A percentile compares a stretch with the other conserved stretches of the same genome.
These are phyloP conservation scores for Umbelopsis sp. DNA, from an alignment of 192 early-diverging fungal species.

Conservation along the genomic window DNA sequence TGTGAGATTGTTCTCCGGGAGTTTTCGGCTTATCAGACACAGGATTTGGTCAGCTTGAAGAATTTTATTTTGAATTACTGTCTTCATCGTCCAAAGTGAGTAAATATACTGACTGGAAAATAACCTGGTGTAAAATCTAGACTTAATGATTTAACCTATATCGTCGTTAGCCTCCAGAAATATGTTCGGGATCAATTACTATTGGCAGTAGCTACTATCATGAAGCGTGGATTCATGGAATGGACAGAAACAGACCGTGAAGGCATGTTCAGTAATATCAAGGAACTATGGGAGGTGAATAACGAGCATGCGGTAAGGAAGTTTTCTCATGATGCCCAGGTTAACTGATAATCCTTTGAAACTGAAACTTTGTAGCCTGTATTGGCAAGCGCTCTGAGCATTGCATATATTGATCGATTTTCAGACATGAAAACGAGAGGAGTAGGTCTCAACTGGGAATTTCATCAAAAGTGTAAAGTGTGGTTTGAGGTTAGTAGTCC, in stretches of 20 bases:
- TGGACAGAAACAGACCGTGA: slow-evolving; percentile 51
- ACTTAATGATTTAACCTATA: background rate
- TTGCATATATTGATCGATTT: slow-evolving; percentile 66
- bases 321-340: background rate
- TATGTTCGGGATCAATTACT: slow-evolving; percentile 60
- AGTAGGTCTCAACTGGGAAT: slow-evolving; percentile 70
- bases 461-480: slow-evolving; percentile 62
- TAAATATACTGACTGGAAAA: background rate
- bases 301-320: slow-evolving; percentile 33
- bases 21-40: slow-evolving; percentile 50
- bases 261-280: slow-evolving; percentile 55
- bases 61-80: slow-evolving; percentile 60
- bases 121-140: background rate
- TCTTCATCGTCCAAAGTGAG: slow-evolving; percentile 50
- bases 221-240: slow-evolving; percentile 67
- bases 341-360: background rate
- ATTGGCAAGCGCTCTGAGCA: slow-evolving; percentile 52
- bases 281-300: slow-evolving; percentile 47
- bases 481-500: slow-evolving; percentile 58
- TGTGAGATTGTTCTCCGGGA: slow-evolving; percentile 58
- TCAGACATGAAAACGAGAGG: slow-evolving; percentile 55
- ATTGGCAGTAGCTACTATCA: slow-evolving; percentile 60
- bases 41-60: slow-evolving; percentile 56
- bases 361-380: slow-evolving; percentile 31
- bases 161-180: slow-evolving; percentile 38